These are phyloP conservation scores for Aspergillus intermedius DNA, from an alignment of 2,329 filamentous ascomycete species.

Conservation along the genomic window DNA sequence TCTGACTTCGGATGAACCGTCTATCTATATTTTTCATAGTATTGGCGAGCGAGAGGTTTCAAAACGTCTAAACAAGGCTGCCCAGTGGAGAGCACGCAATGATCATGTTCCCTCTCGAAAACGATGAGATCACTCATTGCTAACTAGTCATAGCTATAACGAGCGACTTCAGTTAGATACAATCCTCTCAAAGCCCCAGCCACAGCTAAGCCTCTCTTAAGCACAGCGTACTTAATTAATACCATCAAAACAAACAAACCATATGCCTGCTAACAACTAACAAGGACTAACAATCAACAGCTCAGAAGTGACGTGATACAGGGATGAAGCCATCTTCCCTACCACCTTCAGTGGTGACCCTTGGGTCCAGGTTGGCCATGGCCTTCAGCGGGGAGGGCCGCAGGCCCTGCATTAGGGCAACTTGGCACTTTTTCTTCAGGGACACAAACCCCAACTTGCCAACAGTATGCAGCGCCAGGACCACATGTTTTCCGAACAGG, in stretches of 20 bases:
- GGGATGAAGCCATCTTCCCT: not conserved
- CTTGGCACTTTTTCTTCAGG: slow-evolving; percentile 3
- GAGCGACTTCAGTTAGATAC: too few species aligned
- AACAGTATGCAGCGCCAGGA: slow-evolving; percentile 7
- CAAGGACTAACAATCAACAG: not conserved
- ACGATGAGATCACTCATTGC: too few species aligned
- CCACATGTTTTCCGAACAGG: slow-evolving; percentile 8
- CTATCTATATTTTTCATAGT: too few species aligned
- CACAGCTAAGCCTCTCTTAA: not conserved
- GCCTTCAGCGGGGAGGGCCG: not conserved
- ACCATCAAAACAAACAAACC: not conserved
- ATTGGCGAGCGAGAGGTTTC: too few species aligned
- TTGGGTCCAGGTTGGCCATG: not conserved
- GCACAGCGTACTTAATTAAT: not conserved
- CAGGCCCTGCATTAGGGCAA: slow-evolving; percentile 1
- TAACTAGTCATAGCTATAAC: too few species aligned
- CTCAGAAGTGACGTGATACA: too few species aligned
- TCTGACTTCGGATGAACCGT: too few species aligned
- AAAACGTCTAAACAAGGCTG: too few species aligned
- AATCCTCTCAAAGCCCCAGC: too few species aligned
- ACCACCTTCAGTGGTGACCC: not conserved
- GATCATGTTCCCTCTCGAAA: too few species aligned
- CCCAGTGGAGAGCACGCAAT: too few species aligned
- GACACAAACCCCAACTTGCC: slow-evolving; percentile 5
- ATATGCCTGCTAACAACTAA: not conserved